Evolutionary conservation across 495 filamentous ascomycete species (phyloP), one percentile per base, ranked within the genome.

Genomic region (Aspergillus cavernicola): DNA sequence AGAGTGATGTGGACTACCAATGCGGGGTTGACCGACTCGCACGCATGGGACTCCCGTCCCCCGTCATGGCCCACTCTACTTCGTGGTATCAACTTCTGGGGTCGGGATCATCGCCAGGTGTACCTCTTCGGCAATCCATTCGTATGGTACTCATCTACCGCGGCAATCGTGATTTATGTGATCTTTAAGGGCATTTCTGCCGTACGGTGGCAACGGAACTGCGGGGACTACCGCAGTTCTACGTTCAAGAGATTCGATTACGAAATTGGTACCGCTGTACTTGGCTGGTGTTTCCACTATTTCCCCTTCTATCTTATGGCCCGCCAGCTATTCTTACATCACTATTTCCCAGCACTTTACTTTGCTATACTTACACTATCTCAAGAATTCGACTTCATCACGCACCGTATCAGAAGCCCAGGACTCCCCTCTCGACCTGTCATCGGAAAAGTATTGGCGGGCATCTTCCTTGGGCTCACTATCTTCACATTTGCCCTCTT

Each of bases 1-100:
- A 90, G 90, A 69, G 95, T 98, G 33, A 98, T 98, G 93, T 98
- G 93, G 93, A 88, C 81, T 55, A 97, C 95, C 12, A 98, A 98
- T 64, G 93, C 93, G 28, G 95, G 93, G 24, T 82, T 98, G 50
- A 88, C 95, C 24, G 93, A 97, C 65, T 95, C 90, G 33, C 93
- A 98, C 64, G 89, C 91, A 43, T 98, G 93, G 93, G 93, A 98
- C 68, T 97, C 93, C 40, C 86, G 93, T 28, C 93, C 93, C 11
- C 83, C 85, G 13, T 92, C 90, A 16, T 98, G 93, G 93, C 93
- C 93, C 15, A 82, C 95, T 48, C 81, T 98, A 48, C 84, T 84
- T 56, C 90, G 93, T 56, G 93, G 93, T 53, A 98, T 98, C 79
- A 98, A 98, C 75, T 98, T 98, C 80, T 98, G 93, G 93, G 93